Percentiles rank a stretch among this genome's conserved stretches.
phyloP scores from a whole-genome alignment of 2,329 filamentous ascomycete species.

The Xylogone sp. region DNA sequence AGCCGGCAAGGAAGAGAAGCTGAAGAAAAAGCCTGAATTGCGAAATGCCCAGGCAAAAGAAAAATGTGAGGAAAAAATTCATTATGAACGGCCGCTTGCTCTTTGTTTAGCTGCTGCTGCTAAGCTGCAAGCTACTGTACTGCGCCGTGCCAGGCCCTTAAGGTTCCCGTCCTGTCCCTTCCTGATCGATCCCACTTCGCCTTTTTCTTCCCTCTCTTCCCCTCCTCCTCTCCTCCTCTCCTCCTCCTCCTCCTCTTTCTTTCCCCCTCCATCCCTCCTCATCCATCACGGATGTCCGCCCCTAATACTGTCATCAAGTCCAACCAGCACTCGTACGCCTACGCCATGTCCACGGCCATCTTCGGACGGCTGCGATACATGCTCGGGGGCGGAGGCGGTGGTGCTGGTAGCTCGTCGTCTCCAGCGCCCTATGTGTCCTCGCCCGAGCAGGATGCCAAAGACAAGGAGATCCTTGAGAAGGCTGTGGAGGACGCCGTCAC shows the following conservation, averaged over 20 bases:
- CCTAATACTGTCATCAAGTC: not conserved
- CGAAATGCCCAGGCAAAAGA: too few species aligned
- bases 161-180: not conserved
- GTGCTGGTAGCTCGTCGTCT: not conserved
- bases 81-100: too few species aligned
- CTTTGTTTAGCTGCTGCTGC: not conserved
- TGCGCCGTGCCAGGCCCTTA: too few species aligned
- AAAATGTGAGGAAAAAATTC: too few species aligned
- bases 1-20: too few species aligned
- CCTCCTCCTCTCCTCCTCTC: not conserved
- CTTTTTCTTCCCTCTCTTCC: not conserved
- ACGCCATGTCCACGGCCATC: constrained; percentile 11
- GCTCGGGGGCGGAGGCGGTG: not conserved
- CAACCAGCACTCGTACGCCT: not conserved
- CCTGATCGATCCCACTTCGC: not conserved
- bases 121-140: too few species aligned
- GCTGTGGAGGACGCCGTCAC: constrained; percentile 20
- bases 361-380: constrained; percentile 11
- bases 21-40: too few species aligned
- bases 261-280: not conserved
- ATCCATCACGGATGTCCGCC: not conserved
- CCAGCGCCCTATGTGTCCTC: not conserved
- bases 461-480: constrained; percentile 18
- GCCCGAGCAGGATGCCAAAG: constrained; percentile 15
- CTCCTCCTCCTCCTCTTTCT: not conserved